A percentile compares a stretch with the other conserved stretches of the same genome.
Conservation (phyloP, 2,329 filamentous ascomycete species). For the Penicillium freii region DNA sequence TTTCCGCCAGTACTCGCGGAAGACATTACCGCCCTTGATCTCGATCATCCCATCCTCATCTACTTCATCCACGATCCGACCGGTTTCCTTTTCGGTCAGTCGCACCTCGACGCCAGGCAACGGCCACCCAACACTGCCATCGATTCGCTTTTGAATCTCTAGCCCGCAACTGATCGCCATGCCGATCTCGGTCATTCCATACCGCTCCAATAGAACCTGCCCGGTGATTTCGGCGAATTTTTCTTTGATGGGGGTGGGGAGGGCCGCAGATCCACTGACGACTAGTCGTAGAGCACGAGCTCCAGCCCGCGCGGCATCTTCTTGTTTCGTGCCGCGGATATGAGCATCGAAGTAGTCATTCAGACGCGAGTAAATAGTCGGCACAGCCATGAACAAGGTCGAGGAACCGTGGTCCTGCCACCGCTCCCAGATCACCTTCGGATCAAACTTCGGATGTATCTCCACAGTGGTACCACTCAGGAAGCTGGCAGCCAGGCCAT, state of each 20-base stretch:
- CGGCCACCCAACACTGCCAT: slow-evolving; percentile 51
- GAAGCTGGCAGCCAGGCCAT: slow-evolving; percentile 50
- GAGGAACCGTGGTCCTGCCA: slow-evolving; percentile 44
- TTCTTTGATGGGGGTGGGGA: slow-evolving; percentile 43
- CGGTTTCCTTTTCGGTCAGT: slow-evolving; percentile 44
- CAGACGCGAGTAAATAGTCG: slow-evolving; percentile 52
- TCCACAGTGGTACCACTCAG: slow-evolving; percentile 49
- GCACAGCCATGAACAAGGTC: slow-evolving; percentile 53
- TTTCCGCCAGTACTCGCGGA: slow-evolving; percentile 45
- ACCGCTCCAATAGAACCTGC: slow-evolving; percentile 48
- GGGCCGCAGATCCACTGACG: slow-evolving; percentile 45
- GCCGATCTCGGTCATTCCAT: slow-evolving; percentile 54
- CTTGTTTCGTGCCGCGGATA: slow-evolving; percentile 37
- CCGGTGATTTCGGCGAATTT: slow-evolving; percentile 44
- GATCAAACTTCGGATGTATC: slow-evolving; percentile 48
- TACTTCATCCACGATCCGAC: slow-evolving; percentile 27
- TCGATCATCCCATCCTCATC: slow-evolving; percentile 47
- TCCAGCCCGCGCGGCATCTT: slow-evolving; percentile 33
- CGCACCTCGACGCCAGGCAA: slow-evolving; percentile 49
- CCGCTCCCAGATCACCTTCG: slow-evolving; percentile 47
- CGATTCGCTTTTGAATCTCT: slow-evolving; percentile 40
- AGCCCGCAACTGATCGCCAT: slow-evolving; percentile 49
- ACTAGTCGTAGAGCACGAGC: slow-evolving; percentile 38
- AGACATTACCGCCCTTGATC: slow-evolving; percentile 44
- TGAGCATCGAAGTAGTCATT: slow-evolving; percentile 46